Evolutionary conservation across 768 basidiomycete genomes (phyloP).

Genomic region (Mycena leptocephala): DNA sequence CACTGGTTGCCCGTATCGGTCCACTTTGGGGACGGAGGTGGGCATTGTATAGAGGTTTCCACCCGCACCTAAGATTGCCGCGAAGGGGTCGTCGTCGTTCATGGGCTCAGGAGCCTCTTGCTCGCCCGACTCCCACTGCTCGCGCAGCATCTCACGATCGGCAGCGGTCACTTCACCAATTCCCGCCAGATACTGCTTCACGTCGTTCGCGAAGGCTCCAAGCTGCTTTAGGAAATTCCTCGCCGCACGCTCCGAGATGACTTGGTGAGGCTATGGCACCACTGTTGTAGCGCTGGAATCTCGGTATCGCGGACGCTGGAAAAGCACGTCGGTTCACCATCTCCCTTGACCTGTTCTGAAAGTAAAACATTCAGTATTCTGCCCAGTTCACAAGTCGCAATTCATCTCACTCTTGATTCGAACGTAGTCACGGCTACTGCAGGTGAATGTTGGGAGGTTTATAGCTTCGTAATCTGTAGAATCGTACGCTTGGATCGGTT

Average conservation of each 20-base stretch:
- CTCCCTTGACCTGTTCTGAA: conserved; percentile 72
- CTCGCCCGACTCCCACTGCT: conserved; percentile 66
- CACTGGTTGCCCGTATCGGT: conserved; percentile 56
- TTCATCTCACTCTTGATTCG: conserved; percentile 62
- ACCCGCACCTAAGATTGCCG: conserved; percentile 48
- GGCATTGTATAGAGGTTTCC: conserved; percentile 55
- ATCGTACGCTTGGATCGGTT: not conserved
- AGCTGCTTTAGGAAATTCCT: conserved; percentile 64
- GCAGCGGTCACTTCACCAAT: conserved; percentile 66
- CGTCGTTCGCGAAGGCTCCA: conserved; percentile 63
- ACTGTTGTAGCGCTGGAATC: conserved; percentile 70
- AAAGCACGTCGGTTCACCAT: conserved; percentile 73
- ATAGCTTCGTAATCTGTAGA: conserved; percentile 70
- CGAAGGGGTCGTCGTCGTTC: conserved; percentile 51
- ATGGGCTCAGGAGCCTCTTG: conserved; percentile 37
- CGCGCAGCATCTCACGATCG: conserved; percentile 67
- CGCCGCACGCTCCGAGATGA: conserved; percentile 66
- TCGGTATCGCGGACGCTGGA: conserved; percentile 68
- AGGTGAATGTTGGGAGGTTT: conserved; percentile 75
- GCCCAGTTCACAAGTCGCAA: not conserved
- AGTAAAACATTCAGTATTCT: not conserved
- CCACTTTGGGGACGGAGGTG: conserved; percentile 56
- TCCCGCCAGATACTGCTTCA: conserved; percentile 66
- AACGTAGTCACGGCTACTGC: conserved; percentile 74
- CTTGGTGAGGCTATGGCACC: conserved; percentile 71